Base-by-base conservation (phyloP, 2,329 filamentous ascomycete species). In the Fusarium sp. region DNA sequence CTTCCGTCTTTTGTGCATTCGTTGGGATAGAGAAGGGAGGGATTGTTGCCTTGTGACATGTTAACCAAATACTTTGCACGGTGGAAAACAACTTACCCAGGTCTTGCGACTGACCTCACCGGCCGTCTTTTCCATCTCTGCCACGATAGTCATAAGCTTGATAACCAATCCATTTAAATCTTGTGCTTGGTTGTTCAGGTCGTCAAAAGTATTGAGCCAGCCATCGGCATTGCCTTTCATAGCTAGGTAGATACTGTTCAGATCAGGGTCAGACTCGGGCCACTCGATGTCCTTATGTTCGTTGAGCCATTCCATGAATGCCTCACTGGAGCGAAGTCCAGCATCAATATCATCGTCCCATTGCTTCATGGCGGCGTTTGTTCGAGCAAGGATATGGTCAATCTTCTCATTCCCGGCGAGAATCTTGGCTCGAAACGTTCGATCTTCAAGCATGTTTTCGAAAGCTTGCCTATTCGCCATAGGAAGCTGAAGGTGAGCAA, bases 181-280 rank as follows among this genome's bases (percentile, higher is more conserved):
- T 65, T 91, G 88, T 15, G 91, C 90, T 75, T 91, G 93, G 22
- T 87, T 87, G 76, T 94, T 90, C 62, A 98, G 84, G 56, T 91
- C 91, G 55, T 89, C 86, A 74, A 97, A 91, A 8, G 94, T 94
- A 58, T 90, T 89, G 60, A 91, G 88, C 95, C 95, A 98, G 43
- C 94, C 94, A 68, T 97, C 92, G 10, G 94, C 91, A 73, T 98
- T 98, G 34, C 93, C 93, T 75, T 92, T 91, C 94, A 98, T 98
- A 38, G 94, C 94, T 40, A 91, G 88, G 72, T 92, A 96, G 21
- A 97, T 93, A 46, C 92, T 90, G 36, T 87, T 84, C 46, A 91
- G 83, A 47, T 88, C 85, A 3, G 86, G 84, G 22, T 67, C 67
- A 3, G 92, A 87, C 47, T 91, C 88, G 52, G 85, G 80, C 57